Evolutionary conservation across 2,329 filamentous ascomycete genomes (phyloP).

Genomic region (Sordariomycetes sp.): DNA sequence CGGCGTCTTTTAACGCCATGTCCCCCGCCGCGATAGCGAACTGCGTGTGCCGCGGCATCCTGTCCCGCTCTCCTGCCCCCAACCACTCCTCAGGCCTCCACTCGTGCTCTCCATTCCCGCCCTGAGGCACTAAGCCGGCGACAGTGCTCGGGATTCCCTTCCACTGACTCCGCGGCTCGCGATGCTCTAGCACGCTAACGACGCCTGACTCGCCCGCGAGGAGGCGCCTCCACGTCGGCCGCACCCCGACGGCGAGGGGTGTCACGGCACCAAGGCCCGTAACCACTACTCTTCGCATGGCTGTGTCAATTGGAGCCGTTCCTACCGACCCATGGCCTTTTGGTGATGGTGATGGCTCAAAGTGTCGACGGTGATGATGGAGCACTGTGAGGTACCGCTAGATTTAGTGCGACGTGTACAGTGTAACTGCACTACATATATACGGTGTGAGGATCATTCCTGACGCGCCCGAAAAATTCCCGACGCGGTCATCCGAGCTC

Average conservation of each 20-base stretch:
- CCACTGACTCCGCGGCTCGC: constrained; percentile 49
- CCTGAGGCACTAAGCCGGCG: constrained; percentile 63
- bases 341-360: not conserved
- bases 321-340: not conserved
- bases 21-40: constrained; percentile 79
- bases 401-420: not conserved
- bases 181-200: constrained; percentile 41
- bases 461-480: not conserved
- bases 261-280: constrained; percentile 74
- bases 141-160: constrained; percentile 68
- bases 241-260: constrained; percentile 69
- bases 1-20: constrained; percentile 75
- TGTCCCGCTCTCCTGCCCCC: constrained; percentile 42
- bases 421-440: not conserved
- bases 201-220: constrained; percentile 72
- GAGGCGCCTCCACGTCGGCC: constrained; percentile 68
- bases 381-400: not conserved
- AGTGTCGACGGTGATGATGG: not conserved
- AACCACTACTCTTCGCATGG: constrained; percentile 64
- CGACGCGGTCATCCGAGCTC: not conserved
- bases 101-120: constrained; percentile 19
- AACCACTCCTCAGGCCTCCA: constrained; percentile 45
- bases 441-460: not conserved
- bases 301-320: not conserved
- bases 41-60: constrained; percentile 85